Conservation (phyloP, 805 yeast species). For the Danielozyma ontarioensis region DNA sequence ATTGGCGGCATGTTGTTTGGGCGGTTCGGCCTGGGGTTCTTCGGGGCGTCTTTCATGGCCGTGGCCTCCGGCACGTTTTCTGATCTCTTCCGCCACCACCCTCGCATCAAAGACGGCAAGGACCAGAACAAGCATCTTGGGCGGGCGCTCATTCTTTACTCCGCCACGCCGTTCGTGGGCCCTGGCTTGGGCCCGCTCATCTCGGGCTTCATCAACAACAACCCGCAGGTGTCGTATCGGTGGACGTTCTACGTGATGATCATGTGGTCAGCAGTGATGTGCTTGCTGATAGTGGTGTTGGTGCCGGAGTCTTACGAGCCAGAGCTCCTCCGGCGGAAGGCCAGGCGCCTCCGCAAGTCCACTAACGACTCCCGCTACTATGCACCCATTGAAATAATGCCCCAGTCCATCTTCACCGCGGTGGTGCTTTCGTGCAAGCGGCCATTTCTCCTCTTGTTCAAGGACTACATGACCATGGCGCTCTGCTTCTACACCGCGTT, state of each 20-base stretch:
- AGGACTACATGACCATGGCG: constrained; percentile 23
- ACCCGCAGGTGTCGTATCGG: constrained; percentile 9
- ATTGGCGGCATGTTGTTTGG: constrained; percentile 24
- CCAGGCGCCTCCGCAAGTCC: constrained; percentile 18
- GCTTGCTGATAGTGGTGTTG: constrained; percentile 12
- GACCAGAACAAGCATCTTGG: constrained; percentile 15
- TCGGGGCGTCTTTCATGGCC: constrained; percentile 22
- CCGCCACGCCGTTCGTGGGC: constrained; percentile 25
- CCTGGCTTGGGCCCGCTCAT: constrained; percentile 26
- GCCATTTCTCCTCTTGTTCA: constrained; percentile 20
- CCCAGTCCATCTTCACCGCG: constrained; percentile 10
- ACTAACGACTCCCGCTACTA: constrained; percentile 33
- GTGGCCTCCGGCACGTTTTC: constrained; percentile 27
- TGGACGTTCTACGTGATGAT: constrained; percentile 24
- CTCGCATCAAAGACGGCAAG: background rate
- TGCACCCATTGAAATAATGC: constrained; percentile 36
- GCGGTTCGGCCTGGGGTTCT: constrained; percentile 21
- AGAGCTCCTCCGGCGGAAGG: constrained; percentile 17
- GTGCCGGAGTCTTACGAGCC: constrained; percentile 29
- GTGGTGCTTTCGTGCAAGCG: constrained; percentile 16
- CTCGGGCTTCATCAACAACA: constrained; percentile 19
- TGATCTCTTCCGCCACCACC: constrained; percentile 15
- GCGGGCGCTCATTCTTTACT: constrained; percentile 19
- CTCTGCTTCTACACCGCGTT: constrained; percentile 16
- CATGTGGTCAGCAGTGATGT: constrained; percentile 19